Evolutionary conservation across 768 basidiomycete species (phyloP), one percentile per base, ranked within the genome.

Genomic region (Termitomyces sp.): DNA sequence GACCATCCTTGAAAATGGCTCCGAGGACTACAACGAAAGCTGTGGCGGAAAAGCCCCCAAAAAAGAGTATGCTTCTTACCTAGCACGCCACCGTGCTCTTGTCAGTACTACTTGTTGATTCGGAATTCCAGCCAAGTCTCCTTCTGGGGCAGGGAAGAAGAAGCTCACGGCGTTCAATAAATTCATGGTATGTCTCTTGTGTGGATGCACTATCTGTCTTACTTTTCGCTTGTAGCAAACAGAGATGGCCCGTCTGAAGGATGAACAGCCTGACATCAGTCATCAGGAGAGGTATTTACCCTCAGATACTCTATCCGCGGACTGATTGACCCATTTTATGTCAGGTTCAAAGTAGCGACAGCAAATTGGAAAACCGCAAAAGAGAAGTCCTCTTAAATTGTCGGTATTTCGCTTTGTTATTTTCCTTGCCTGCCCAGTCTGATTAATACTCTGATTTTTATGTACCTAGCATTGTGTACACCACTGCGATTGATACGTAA

Each of bases 211-310:
- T 13, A 27, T 20, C 36, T 44, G 40, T 23, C 29, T 41, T 11
- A 25, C n/a, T 22, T 10, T 56, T 33, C 44, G 15, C 20, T 16
- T 12, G 47, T 75, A 90, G 87, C 83, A 89, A 77, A 73, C 79
- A 20, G 89, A 91, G 68, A 84, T 91, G 78, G 84, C 85, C 32
- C 85, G 87, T 54, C 76, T 91, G 68, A 91, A 88, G 76, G 85
- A 87, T 62, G 74, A 81, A 16, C 79, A 90, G 59, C 89, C 89
- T 31, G 80, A 85, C 51, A 80, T 89, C 63, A 63, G 77, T 31
- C 89, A 91, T 71, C 83, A 83, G 66, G 88, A 89, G 56, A 78
- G 89, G 89, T 91, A 66, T 60, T 76, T 59, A 58, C 54, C 53
- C 35, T 45, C 53, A 23, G 7, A 29, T 35, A 39, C 18, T 4